Conservation (phyloP, 441 rosid genomes). For the Brassica hybrid region DNA sequence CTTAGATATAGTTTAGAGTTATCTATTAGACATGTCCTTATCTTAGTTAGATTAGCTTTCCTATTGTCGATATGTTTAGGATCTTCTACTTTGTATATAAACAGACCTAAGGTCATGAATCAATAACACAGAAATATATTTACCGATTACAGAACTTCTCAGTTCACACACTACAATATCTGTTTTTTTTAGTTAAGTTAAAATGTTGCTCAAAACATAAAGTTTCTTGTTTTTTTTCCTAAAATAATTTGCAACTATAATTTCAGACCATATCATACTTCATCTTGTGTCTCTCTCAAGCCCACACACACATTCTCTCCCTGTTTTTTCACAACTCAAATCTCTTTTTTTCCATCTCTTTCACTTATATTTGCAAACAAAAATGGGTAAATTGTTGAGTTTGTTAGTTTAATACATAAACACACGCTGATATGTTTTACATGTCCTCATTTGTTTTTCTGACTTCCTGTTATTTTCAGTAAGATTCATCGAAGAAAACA, state of each 20-base stretch:
- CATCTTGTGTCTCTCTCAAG: constrained; percentile 41
- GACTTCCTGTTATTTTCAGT: constrained; percentile 9
- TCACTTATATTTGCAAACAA: constrained; percentile 5
- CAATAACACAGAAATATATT: too few species aligned
- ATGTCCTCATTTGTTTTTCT: neutral
- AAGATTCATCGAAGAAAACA: constrained; percentile 34
- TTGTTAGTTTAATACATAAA: neutral
- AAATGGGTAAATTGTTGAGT: constrained; percentile 36
- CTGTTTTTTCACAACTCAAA: constrained; percentile 31
- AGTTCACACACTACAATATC: constrained; percentile 29
- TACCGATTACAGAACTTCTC: too few species aligned
- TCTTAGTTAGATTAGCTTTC: too few species aligned
- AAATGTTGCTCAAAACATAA: constrained; percentile 5
- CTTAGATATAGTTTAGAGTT: too few species aligned
- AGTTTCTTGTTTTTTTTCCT: constrained; percentile 10
- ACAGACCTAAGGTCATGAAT: too few species aligned
- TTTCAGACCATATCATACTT: constrained; percentile 29
- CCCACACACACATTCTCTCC: constrained; percentile 33
- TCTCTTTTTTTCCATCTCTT: neutral
- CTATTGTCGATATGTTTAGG: too few species aligned
- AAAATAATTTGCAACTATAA: constrained; percentile 35
- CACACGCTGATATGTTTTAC: neutral
- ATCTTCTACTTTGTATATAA: too few species aligned
- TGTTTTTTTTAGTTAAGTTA: constrained; percentile 16
- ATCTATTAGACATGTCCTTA: too few species aligned